These are phyloP conservation scores for Imleria badia DNA, from an alignment of 768 basidiomycete genomes.

Conservation along the genomic window DNA sequence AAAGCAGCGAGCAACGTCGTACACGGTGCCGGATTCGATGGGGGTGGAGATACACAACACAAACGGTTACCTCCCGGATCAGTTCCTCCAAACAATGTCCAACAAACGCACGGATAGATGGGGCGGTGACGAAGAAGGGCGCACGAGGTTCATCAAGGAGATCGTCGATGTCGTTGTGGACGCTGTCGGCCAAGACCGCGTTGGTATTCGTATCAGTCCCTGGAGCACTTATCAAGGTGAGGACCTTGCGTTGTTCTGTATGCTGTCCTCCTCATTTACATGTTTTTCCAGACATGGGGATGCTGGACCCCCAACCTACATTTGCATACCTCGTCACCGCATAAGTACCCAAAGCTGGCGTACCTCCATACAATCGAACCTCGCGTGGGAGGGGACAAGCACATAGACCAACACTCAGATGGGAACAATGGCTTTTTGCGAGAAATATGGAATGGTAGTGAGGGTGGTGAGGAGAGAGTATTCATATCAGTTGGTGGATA, in stretches of 20 bases:
- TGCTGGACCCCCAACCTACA: conserved; percentile 19
- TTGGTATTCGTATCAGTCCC: conserved; percentile 44
- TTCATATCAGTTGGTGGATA: background rate
- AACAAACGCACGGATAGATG: conserved; percentile 57
- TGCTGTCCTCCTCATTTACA: background rate
- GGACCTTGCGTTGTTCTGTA: background rate
- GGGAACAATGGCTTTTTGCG: background rate
- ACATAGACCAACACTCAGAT: background rate
- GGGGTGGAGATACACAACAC: conserved; percentile 44
- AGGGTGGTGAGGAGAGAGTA: background rate
- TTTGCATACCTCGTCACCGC: conserved; percentile 48
- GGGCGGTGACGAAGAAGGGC: conserved; percentile 58
- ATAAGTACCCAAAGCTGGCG: conserved; percentile 35
- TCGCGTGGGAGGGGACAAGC: background rate
- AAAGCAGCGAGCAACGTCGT: conserved; percentile 35
- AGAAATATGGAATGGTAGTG: background rate
- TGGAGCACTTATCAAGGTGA: conserved; percentile 38
- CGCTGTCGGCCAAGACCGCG: conserved; percentile 44
- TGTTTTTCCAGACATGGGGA: background rate
- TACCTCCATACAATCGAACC: conserved; percentile 46
- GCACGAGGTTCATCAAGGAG: conserved; percentile 46
- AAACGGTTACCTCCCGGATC: conserved; percentile 52
- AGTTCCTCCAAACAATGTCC: conserved; percentile 41
- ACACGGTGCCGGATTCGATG: background rate
- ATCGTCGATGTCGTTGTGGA: conserved; percentile 30